Evolutionary conservation across 371 early-diverging fungal genomes (phyloP), one percentile per base, ranked within the genome.

Genomic region (Lichtheimia corymbifera): DNA sequence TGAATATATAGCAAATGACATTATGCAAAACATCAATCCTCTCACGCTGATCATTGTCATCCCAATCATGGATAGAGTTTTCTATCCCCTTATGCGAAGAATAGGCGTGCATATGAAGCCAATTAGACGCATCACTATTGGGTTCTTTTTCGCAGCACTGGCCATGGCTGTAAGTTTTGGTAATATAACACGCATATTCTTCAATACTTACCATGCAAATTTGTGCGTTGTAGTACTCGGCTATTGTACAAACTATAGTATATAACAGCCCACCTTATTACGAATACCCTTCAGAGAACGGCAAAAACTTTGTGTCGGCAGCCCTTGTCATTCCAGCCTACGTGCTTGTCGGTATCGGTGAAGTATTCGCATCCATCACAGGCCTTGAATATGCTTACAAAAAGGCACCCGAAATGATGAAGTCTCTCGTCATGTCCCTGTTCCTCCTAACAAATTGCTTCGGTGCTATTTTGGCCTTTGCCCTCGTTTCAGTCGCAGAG

Each of bases 311-410:
- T 35, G 79, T 92, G 15, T 76, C 79, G 58, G 84, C 88, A 53
- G 90, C 83, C 76, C 75, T 76, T 54, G 90, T 90, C 64, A 68
- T 89, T 30, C 89, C 88, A 15, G 82, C 88, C 13, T 92, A 88
- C 52, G 72, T 85, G 43, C 65, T 86, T 17, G 75, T 89, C 45
- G 90, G 85, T 35, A 76, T 87, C 54, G 86, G 88, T 40, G 89
- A 88, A 78, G 84, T 89, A 42, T 89, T 92, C 62, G 80, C 89
- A 0, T 88, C 88, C 22, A 83, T 87, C 51, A 91, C 91, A 4
- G 92, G 91, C 59, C 77, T 89, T 22, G 92, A 92, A 74, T 90
- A 84, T 64, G 92, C 92, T 11, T 92, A 84, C 85, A 87, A 83
- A 66, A 84, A 86, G 67, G 91, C 92, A 4, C 85, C 91, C 4